Percentiles rank a stretch among this genome's conserved stretches.
These are phyloP conservation scores for Lodderomyces theae DNA, from an alignment of 1,139 yeast genomes.

Conservation along the genomic window DNA sequence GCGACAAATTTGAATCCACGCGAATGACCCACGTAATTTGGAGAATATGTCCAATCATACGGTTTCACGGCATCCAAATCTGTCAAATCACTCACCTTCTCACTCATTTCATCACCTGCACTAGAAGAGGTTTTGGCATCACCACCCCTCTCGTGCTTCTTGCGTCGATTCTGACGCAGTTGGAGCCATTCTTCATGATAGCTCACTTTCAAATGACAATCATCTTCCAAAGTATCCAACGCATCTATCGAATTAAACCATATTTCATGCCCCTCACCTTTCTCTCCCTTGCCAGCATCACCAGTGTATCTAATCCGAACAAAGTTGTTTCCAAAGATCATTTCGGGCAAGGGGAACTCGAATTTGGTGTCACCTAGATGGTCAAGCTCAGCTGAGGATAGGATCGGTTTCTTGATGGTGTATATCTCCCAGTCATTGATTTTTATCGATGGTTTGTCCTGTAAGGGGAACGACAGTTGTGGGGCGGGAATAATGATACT, in stretches of 20 bases:
- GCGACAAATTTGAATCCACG: slow-evolving; percentile 11
- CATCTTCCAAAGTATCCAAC: slow-evolving; percentile 55
- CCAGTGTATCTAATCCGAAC: slow-evolving; percentile 48
- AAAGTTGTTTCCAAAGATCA: slow-evolving; percentile 91
- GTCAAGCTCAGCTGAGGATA: slow-evolving; percentile 74
- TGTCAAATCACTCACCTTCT: slow-evolving; percentile 39
- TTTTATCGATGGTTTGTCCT: slow-evolving; percentile 63
- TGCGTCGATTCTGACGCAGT: slow-evolving; percentile 42
- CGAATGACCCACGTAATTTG: slow-evolving; percentile 67
- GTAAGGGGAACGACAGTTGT: slow-evolving; percentile 56
- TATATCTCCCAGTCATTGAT: slow-evolving; percentile 74
- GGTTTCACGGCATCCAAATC: slow-evolving; percentile 54
- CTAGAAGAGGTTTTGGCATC: slow-evolving; percentile 12
- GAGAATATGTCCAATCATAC: slow-evolving; percentile 95
- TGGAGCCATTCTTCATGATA: slow-evolving; percentile 88
- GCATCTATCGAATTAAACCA: slow-evolving; percentile 81
- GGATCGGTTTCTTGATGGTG: slow-evolving; percentile 73
- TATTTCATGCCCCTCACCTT: slow-evolving; percentile 22
- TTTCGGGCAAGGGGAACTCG: slow-evolving; percentile 88
- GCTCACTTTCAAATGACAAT: slow-evolving; percentile 57
- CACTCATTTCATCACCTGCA: slow-evolving; percentile 26
- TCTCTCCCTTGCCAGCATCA: not conserved
- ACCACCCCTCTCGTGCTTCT: slow-evolving; percentile 5
- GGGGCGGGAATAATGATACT: slow-evolving; percentile 74
- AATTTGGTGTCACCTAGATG: slow-evolving; percentile 49